Conservation (phyloP, 805 yeast genomes). For the Ogataea thermomethanolica region DNA sequence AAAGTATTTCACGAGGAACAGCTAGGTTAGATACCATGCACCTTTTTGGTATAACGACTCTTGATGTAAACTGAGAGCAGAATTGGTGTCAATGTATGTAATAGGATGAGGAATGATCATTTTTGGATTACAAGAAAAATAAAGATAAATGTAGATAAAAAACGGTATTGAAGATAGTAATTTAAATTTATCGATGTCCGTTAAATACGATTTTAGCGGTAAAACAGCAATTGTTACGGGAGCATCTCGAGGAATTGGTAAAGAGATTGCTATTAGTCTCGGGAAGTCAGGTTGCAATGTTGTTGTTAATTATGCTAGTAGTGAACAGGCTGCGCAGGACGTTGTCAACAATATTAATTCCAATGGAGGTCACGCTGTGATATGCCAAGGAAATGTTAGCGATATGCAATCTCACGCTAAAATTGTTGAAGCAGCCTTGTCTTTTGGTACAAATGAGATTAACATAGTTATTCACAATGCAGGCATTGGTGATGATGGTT, state of each 20-base stretch:
- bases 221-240: constrained; percentile 18
- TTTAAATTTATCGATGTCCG: background rate
- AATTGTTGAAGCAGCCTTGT: constrained; percentile 7
- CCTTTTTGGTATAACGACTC: too few species aligned
- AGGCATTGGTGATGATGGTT: constrained; percentile 33
- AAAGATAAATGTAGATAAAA: constrained; percentile 1
- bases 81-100: too few species aligned
- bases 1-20: too few species aligned
- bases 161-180: background rate
- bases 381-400: constrained; percentile 10
- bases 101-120: too few species aligned
- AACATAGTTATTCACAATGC: constrained; percentile 43
- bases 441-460: constrained; percentile 25
- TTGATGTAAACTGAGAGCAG: too few species aligned
- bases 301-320: constrained; percentile 14
- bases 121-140: constrained; percentile 23
- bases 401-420: constrained; percentile 2
- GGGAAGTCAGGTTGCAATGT: constrained; percentile 20
- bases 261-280: constrained; percentile 15
- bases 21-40: too few species aligned
- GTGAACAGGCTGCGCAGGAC: constrained; percentile 1
- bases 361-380: constrained; percentile 10
- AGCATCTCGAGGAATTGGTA: constrained; percentile 22
- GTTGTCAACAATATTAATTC: constrained; percentile 7
- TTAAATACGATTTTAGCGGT: constrained; percentile 6